phyloP scores from a whole-genome alignment of 2,329 filamentous ascomycete species.

The Leptographium radiaticola region DNA sequence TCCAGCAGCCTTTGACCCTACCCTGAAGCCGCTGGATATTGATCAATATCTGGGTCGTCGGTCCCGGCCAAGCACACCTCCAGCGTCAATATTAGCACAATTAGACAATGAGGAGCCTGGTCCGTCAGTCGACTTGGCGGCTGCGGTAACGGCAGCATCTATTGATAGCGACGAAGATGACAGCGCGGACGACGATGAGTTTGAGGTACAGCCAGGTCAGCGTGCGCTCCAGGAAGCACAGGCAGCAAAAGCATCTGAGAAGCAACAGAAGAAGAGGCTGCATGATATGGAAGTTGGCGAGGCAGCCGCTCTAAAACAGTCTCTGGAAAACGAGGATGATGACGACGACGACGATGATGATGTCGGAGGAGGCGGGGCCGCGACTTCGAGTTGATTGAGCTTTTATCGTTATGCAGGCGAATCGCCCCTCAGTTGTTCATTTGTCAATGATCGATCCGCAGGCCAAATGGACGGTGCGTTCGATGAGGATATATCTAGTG shows the following conservation, averaged over 20 bases:
- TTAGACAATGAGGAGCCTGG: background rate
- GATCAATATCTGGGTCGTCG: conserved; percentile 10
- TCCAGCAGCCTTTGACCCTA: conserved; percentile 50
- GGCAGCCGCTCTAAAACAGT: conserved; percentile 32
- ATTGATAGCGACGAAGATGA: conserved; percentile 30
- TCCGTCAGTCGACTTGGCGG: conserved; percentile 2
- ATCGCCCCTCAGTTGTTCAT: background rate
- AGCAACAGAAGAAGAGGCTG: conserved; percentile 37
- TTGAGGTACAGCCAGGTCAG: conserved; percentile 25
- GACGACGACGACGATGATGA: conserved; percentile 64
- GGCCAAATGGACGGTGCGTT: no score
- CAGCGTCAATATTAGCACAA: background rate
- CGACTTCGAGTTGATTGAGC: background rate
- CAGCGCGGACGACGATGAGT: conserved; percentile 27
- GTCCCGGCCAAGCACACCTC: conserved; percentile 9
- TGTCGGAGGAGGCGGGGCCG: conserved; percentile 19
- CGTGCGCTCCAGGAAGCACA: conserved; percentile 31
- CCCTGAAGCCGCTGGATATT: conserved; percentile 40
- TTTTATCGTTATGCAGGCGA: background rate
- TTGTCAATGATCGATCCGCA: background rate
- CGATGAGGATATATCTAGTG: background rate
- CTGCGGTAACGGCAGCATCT: conserved; percentile 9
- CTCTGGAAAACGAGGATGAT: conserved; percentile 15
- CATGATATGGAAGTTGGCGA: conserved; percentile 49
- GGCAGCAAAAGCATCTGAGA: conserved; percentile 29